Percentiles rank a stretch among this genome's conserved stretches.
Evolutionary conservation across 805 yeast genomes (phyloP).

Genomic region (Candida bentonensis): DNA sequence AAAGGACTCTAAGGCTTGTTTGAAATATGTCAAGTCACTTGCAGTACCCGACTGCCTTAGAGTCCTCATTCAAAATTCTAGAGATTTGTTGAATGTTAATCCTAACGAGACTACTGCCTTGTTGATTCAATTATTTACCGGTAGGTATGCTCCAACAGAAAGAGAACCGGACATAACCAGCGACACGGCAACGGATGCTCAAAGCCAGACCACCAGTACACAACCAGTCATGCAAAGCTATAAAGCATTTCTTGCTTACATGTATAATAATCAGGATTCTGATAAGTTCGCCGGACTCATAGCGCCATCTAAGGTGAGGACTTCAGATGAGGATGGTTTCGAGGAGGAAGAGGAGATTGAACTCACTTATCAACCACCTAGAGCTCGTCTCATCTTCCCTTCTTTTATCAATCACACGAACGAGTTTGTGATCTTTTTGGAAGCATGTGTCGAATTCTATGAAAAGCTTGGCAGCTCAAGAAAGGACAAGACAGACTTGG

Average conservation of each 20-base stretch:
- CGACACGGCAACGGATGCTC: slow-evolving; percentile 4
- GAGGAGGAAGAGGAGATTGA: slow-evolving; percentile 6
- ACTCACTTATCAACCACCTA: slow-evolving; percentile 68
- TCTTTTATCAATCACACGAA: slow-evolving; percentile 75
- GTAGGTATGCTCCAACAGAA: slow-evolving; percentile 34
- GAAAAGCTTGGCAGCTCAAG: slow-evolving; percentile 58
- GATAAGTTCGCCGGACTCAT: slow-evolving; percentile 9
- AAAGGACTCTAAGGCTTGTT: slow-evolving; percentile 41
- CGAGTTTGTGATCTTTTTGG: slow-evolving; percentile 83
- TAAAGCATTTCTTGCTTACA: slow-evolving; percentile 43
- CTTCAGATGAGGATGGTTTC: slow-evolving; percentile 8
- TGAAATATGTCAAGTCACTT: slow-evolving; percentile 53
- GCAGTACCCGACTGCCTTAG: slow-evolving; percentile 65
- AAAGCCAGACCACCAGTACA: slow-evolving; percentile 6
- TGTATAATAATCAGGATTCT: slow-evolving; percentile 17
- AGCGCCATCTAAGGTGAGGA: slow-evolving; percentile 3
- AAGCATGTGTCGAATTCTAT: slow-evolving; percentile 74
- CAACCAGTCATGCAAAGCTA: slow-evolving; percentile 35
- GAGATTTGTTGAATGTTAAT: slow-evolving; percentile 43
- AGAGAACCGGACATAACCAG: slow-evolving; percentile 4
- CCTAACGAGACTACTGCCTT: slow-evolving; percentile 77
- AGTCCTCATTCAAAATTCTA: slow-evolving; percentile 53
- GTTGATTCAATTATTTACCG: slow-evolving; percentile 79
- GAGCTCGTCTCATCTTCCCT: slow-evolving; percentile 74
- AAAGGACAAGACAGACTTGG: slow-evolving; percentile 57